phyloP scores from a whole-genome alignment of 2,329 filamentous ascomycete genomes.

The Fusarium penzigii region DNA sequence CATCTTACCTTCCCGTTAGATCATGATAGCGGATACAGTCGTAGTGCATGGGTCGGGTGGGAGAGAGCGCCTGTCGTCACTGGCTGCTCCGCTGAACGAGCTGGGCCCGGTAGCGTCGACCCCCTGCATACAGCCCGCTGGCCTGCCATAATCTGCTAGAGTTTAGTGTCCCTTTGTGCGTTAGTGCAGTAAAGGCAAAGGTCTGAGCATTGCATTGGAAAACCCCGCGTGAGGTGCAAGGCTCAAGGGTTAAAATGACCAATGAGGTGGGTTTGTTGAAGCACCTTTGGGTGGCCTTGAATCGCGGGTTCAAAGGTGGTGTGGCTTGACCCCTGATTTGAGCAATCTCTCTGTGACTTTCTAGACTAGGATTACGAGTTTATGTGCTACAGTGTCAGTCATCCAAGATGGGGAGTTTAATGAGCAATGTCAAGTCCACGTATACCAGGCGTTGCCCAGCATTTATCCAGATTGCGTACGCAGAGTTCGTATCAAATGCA shows the following conservation, averaged over 20 bases:
- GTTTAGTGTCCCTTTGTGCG: not conserved
- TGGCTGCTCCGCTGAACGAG: not conserved
- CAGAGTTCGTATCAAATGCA: no score
- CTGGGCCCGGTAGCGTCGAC: not conserved
- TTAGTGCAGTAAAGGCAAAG: not conserved
- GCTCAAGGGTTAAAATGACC: not conserved
- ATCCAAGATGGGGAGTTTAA: not conserved
- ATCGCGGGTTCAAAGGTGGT: not conserved
- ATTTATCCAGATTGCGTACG: no score
- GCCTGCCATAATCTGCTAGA: not conserved
- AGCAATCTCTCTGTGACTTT: not conserved
- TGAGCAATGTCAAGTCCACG: no score
- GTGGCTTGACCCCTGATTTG: not conserved
- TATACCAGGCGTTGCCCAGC: no score
- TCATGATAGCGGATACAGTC: not conserved
- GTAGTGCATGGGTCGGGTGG: not conserved
- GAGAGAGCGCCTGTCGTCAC: not conserved
- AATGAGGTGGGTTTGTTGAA: not conserved
- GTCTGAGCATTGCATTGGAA: no score
- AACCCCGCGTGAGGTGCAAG: not conserved
- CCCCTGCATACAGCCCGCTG: not conserved
- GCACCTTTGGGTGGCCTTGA: not conserved
- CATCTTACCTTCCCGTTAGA: not conserved
- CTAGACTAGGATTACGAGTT: not conserved
- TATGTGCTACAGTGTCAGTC: not conserved